Percentiles rank a stretch among this genome's conserved stretches.
Evolutionary conservation across 495 filamentous ascomycete species (phyloP).

Genomic region (Talaromyces ruber): DNA sequence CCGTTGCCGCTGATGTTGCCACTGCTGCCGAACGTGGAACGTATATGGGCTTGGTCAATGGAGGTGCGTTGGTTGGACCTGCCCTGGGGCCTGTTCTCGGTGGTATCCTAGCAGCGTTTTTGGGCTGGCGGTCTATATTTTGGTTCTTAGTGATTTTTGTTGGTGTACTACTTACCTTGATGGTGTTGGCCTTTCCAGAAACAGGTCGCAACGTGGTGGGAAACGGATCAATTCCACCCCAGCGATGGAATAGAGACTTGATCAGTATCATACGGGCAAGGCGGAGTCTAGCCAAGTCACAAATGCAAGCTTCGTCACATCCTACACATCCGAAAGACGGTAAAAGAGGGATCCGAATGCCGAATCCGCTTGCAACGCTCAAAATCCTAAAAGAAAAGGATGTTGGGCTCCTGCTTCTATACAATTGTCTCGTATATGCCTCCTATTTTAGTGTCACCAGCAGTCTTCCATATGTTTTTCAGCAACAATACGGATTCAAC

Average conservation of each 20-base stretch:
- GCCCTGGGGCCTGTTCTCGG: constrained; percentile 37
- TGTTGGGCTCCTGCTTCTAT: constrained; percentile 41
- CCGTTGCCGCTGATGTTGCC: constrained; percentile 52
- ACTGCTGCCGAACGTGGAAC: constrained; percentile 49
- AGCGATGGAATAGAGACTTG: background rate
- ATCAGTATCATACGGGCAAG: background rate
- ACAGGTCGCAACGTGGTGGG: constrained; percentile 65
- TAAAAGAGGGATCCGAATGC: constrained; percentile 10
- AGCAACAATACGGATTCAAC: constrained; percentile 18
- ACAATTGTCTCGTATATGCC: constrained; percentile 27
- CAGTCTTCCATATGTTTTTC: constrained; percentile 21
- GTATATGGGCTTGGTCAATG: constrained; percentile 41
- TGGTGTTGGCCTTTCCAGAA: constrained; percentile 53
- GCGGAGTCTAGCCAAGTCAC: background rate
- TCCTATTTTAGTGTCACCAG: constrained; percentile 30
- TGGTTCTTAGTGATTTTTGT: constrained; percentile 33
- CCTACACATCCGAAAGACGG: too few species aligned
- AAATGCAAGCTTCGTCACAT: too few species aligned
- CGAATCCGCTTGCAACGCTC: constrained; percentile 22
- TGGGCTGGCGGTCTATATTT: constrained; percentile 35
- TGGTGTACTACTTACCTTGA: constrained; percentile 24
- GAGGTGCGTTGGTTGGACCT: constrained; percentile 15
- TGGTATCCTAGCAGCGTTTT: constrained; percentile 24
- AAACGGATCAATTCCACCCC: constrained; percentile 37
- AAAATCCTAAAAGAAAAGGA: constrained; percentile 48